phyloP scores from a whole-genome alignment of 257 asterid genomes.

The Primulina tabacum region DNA sequence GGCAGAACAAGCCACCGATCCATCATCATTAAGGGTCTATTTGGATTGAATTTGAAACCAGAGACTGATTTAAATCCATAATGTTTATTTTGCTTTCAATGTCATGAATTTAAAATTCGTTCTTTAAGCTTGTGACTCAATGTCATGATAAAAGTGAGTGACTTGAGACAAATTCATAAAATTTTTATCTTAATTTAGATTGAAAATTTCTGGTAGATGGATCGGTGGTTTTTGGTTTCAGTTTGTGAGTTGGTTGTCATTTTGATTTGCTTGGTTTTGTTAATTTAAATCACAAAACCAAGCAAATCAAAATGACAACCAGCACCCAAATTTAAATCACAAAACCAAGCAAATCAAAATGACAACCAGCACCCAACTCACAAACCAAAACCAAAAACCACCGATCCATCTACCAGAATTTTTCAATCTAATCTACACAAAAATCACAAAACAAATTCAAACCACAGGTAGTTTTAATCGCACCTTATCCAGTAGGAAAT shows the following conservation, averaged over 20 bases:
- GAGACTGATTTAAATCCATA: not conserved
- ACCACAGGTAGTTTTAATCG: not conserved
- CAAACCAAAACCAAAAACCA: not conserved
- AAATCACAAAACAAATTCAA: not conserved
- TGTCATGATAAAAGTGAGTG: not conserved
- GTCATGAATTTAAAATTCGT: not conserved
- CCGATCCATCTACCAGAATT: conserved; percentile 10
- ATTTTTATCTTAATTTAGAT: no score
- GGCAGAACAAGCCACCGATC: no score
- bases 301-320: no score
- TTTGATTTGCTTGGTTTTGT: no score
- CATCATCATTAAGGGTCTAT: no score
- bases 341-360: not conserved
- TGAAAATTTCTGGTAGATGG: no score
- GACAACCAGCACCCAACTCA: not conserved
- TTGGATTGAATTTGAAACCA: not conserved
- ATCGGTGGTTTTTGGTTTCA: no score
- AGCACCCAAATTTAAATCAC: no score
- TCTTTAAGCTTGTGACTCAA: not conserved
- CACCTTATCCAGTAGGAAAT: conserved; percentile 81
- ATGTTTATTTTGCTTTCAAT: no score
- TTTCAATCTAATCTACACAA: not conserved
- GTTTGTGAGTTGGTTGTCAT: no score
- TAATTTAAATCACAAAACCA: no score
- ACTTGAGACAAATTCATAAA: not conserved